phyloP scores from a whole-genome alignment of 768 basidiomycete genomes.

The Boletus rex-veris region DNA sequence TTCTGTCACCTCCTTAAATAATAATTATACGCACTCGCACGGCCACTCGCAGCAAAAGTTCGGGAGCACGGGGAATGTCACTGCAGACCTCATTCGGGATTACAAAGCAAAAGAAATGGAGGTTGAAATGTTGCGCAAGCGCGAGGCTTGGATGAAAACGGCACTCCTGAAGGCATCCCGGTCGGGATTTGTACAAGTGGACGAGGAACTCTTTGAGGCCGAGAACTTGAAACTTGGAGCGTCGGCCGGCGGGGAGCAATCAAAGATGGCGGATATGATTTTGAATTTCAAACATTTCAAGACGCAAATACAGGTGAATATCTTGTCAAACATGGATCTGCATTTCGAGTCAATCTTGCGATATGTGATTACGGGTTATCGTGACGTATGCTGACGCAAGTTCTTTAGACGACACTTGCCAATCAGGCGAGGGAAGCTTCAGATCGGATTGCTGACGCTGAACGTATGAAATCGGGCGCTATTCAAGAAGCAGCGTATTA shows the following conservation, averaged over 20 bases:
- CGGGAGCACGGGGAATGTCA: constrained; percentile 63
- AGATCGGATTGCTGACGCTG: constrained; percentile 74
- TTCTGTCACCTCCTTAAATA: constrained; percentile 44
- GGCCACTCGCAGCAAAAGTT: constrained; percentile 33
- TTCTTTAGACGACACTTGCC: constrained; percentile 58
- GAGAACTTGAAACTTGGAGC: constrained; percentile 34
- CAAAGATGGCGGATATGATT: constrained; percentile 63
- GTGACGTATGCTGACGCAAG: constrained; percentile 8
- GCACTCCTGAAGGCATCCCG: constrained; percentile 72
- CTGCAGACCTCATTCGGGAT: constrained; percentile 75
- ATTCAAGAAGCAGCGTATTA: constrained; percentile 94
- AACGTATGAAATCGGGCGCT: constrained; percentile 71
- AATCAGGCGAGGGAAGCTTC: constrained; percentile 77
- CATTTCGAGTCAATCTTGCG: neutral
- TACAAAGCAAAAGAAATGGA: constrained; percentile 81
- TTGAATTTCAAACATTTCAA: constrained; percentile 86
- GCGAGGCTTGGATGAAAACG: constrained; percentile 83
- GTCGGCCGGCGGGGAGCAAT: constrained; percentile 40
- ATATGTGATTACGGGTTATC: neutral
- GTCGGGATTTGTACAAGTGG: constrained; percentile 70
- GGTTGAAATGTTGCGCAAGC: constrained; percentile 68
- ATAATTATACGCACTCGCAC: constrained; percentile 46
- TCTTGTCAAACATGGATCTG: neutral
- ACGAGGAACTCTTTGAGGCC: constrained; percentile 45
- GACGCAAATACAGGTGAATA: constrained; percentile 77